Evolutionary conservation across 2,329 filamentous ascomycete species (phyloP).

Genomic region (Macrophomina phaseolina): DNA sequence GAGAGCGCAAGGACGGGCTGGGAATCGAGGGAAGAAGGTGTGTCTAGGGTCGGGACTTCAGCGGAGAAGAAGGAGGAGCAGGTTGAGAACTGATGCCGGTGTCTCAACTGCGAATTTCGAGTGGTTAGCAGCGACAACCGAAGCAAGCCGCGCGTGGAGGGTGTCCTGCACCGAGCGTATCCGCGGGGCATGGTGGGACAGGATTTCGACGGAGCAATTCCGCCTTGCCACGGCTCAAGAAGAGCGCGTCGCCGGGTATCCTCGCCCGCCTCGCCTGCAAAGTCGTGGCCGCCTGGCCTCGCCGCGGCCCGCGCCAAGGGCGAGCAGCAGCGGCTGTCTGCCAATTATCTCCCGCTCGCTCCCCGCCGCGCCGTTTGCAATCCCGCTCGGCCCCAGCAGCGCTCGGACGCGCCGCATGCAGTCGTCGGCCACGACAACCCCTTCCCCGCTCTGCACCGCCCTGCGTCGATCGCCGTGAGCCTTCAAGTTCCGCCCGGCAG

Average conservation of each 20-base stretch:
- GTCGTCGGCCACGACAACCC: background rate
- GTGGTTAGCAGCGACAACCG: background rate
- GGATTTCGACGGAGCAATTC: slow-evolving; percentile 25
- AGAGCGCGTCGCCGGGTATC: background rate
- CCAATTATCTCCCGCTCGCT: background rate
- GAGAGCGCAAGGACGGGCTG: background rate
- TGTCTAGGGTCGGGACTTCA: too few species aligned
- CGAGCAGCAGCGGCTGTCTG: background rate
- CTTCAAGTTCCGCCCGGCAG: slow-evolving; percentile 25
- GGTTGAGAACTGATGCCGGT: too few species aligned
- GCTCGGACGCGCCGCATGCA: background rate
- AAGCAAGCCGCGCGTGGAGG: slow-evolving; percentile 5
- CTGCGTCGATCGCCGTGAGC: slow-evolving; percentile 11
- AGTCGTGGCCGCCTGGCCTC: slow-evolving; percentile 12
- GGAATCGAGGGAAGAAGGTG: background rate
- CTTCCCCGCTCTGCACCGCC: slow-evolving; percentile 16
- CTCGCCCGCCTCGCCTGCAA: background rate
- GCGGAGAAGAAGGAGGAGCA: background rate
- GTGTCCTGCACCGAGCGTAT: slow-evolving; percentile 2
- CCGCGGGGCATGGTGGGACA: slow-evolving; percentile 20
- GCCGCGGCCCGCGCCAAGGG: background rate
- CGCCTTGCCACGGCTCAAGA: slow-evolving; percentile 25
- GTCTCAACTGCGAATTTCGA: background rate
- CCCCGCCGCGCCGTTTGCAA: background rate
- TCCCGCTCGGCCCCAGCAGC: background rate